These are phyloP conservation scores for Xylariales sp. DNA, from an alignment of 2,329 filamentous ascomycete genomes.

Conservation along the genomic window DNA sequence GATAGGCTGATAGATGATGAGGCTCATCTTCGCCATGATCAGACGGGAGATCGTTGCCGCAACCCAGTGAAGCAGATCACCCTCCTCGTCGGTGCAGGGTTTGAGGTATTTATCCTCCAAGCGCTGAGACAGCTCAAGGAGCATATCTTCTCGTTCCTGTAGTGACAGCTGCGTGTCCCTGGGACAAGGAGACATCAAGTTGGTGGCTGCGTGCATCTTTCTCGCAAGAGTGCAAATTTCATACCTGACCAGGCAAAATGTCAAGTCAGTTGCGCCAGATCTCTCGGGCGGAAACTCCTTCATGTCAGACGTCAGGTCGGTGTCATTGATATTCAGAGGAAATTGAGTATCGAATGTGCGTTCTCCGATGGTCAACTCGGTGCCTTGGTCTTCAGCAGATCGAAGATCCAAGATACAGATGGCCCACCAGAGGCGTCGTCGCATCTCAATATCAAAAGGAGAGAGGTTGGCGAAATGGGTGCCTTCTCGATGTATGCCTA, in stretches of 20 bases:
- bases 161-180: slow-evolving; percentile 28
- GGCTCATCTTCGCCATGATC: slow-evolving; percentile 49
- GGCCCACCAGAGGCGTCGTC: slow-evolving; percentile 59
- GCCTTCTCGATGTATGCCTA: slow-evolving; percentile 56
- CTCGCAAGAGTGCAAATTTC: slow-evolving; percentile 38
- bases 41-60: slow-evolving; percentile 43
- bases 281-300: slow-evolving; percentile 41
- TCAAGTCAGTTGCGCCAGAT: slow-evolving; percentile 49
- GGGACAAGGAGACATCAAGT: slow-evolving; percentile 26
- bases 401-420: slow-evolving; percentile 55
- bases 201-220: slow-evolving; percentile 32
- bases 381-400: slow-evolving; percentile 56
- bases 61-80: slow-evolving; percentile 45
- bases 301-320: slow-evolving; percentile 44
- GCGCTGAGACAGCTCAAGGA: slow-evolving; percentile 41
- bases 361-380: slow-evolving; percentile 41
- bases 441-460: slow-evolving; percentile 59
- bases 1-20: slow-evolving; percentile 49
- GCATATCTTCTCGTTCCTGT: slow-evolving; percentile 39
- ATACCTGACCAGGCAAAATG: slow-evolving; percentile 38
- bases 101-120: slow-evolving; percentile 51
- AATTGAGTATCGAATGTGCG: slow-evolving; percentile 47
- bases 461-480: slow-evolving; percentile 45
- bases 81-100: slow-evolving; percentile 40
- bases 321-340: slow-evolving; percentile 55